phyloP scores from a whole-genome alignment of 2,329 filamentous ascomycete genomes.

The Albifimbria verrucaria region DNA sequence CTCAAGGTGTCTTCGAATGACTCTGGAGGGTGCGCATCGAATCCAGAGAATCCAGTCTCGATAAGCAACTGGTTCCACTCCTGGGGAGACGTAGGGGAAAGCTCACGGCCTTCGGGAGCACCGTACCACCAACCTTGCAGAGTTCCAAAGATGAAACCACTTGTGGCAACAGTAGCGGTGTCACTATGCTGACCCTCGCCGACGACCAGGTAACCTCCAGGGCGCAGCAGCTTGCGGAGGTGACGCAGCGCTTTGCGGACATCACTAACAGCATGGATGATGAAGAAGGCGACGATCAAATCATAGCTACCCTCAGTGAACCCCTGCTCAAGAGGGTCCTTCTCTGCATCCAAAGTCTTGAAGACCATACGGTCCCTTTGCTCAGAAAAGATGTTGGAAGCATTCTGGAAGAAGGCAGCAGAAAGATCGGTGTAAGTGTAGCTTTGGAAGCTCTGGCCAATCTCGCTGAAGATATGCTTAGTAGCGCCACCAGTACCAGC shows the following conservation, averaged over 20 bases:
- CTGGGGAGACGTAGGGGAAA: conserved; percentile 1
- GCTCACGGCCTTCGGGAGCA: background rate
- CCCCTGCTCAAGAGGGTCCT: conserved; percentile 7
- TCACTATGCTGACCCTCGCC: conserved; percentile 6
- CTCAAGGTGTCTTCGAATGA: background rate
- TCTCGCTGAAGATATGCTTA: conserved; percentile 5
- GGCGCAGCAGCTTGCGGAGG: conserved; percentile 7
- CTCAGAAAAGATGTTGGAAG: conserved; percentile 1
- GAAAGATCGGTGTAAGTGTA: conserved; percentile 9
- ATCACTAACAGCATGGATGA: background rate
- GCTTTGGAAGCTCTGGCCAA: conserved; percentile 5
- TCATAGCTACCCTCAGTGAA: conserved; percentile 5
- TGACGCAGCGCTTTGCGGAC: conserved; percentile 5
- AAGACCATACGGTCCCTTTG: background rate
- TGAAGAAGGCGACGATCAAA: conserved; percentile 5
- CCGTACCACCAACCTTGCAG: conserved; percentile 2
- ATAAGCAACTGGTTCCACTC: conserved; percentile 7
- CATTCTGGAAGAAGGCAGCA: conserved; percentile 5
- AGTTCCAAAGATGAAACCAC: conserved; percentile 6
- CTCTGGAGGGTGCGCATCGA: conserved; percentile 7
- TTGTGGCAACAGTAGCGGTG: background rate
- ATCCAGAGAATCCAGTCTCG: conserved; percentile 9
- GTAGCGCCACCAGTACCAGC: conserved; percentile 9
- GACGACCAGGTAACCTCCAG: conserved; percentile 10
- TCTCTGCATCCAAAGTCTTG: conserved; percentile 2